Percentiles rank a stretch among this genome's conserved stretches.
Evolutionary conservation across 2,329 filamentous ascomycete genomes (phyloP).

Genomic region (Tolypocladium inflatum): DNA sequence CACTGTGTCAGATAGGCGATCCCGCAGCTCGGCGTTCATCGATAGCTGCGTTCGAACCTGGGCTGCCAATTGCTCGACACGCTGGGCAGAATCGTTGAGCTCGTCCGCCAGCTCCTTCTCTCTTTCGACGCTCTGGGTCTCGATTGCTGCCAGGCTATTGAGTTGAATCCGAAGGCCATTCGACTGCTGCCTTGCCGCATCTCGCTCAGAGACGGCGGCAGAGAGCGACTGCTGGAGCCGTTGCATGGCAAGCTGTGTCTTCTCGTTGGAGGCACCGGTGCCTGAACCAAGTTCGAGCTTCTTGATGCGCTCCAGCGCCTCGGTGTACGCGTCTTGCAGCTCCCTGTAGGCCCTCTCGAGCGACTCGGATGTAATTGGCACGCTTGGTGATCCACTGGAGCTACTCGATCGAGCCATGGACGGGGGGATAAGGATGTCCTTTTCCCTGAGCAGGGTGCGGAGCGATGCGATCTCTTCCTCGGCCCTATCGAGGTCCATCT

Average conservation of each 20-base stretch:
- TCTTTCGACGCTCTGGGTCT: constrained; percentile 45
- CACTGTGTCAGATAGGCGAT: constrained; percentile 70
- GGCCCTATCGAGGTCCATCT: constrained; percentile 93
- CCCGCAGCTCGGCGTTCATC: constrained; percentile 66
- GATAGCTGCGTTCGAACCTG: constrained; percentile 74
- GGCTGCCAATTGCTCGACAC: constrained; percentile 68
- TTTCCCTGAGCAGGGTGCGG: constrained; percentile 66
- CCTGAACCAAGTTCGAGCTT: constrained; percentile 45
- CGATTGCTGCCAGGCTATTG: constrained; percentile 44
- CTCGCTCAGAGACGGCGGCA: constrained; percentile 60
- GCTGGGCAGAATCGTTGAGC: constrained; percentile 61
- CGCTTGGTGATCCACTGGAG: constrained; percentile 14
- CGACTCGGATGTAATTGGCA: constrained; percentile 56
- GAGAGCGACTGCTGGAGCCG: constrained; percentile 61
- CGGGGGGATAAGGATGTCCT: constrained; percentile 68
- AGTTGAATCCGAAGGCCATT: constrained; percentile 52
- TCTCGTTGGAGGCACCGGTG: constrained; percentile 35
- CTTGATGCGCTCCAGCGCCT: constrained; percentile 58
- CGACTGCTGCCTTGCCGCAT: constrained; percentile 59
- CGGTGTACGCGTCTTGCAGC: constrained; percentile 60
- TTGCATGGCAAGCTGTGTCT: constrained; percentile 51
- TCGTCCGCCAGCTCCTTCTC: constrained; percentile 60
- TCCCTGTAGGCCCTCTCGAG: constrained; percentile 67
- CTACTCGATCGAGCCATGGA: constrained; percentile 37
- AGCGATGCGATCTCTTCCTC: constrained; percentile 88